Percentiles rank a stretch among this genome's conserved stretches.
Evolutionary conservation across 306 rosid genomes (phyloP).

Genomic region (Dryas alaskensis): DNA sequence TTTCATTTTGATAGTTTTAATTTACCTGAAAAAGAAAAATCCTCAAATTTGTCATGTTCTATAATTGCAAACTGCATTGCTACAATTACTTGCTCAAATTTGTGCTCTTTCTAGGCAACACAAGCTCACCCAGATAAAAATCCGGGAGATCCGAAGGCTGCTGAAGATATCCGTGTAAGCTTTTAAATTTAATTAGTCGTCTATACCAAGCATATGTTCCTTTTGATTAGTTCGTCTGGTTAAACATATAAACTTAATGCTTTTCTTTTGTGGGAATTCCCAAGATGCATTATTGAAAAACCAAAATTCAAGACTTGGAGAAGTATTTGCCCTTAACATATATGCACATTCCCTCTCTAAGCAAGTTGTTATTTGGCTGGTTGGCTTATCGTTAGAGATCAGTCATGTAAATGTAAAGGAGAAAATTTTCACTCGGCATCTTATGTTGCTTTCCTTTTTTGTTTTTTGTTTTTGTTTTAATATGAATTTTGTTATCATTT

Average conservation of each 20-base stretch:
- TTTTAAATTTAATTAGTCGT: background rate
- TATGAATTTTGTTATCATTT: no score
- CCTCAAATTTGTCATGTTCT: no score
- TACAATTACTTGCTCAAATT: no score
- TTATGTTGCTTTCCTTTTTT: background rate
- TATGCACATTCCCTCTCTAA: background rate
- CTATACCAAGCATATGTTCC: no score
- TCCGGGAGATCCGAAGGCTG: conserved; percentile 81
- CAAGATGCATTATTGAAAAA: background rate
- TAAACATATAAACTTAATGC: no score
- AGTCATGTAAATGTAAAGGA: background rate
- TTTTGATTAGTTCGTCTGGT: no score
- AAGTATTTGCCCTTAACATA: background rate
- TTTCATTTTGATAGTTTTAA: background rate
- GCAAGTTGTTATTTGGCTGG: conserved; percentile 3
- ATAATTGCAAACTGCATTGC: no score
- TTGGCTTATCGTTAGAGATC: background rate
- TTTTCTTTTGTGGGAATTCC: no score
- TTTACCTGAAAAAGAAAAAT: background rate
- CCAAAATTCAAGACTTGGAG: background rate
- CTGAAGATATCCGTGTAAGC: conserved; percentile 67
- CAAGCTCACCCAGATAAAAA: conserved; percentile 89
- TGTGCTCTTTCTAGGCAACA: conserved; percentile 57
- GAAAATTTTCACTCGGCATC: background rate
- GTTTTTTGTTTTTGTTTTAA: no score